Percentiles rank a stretch among this genome's conserved stretches.
phyloP scores from a whole-genome alignment of 2,329 filamentous ascomycete species.

The Neofusicoccum sp. region DNA sequence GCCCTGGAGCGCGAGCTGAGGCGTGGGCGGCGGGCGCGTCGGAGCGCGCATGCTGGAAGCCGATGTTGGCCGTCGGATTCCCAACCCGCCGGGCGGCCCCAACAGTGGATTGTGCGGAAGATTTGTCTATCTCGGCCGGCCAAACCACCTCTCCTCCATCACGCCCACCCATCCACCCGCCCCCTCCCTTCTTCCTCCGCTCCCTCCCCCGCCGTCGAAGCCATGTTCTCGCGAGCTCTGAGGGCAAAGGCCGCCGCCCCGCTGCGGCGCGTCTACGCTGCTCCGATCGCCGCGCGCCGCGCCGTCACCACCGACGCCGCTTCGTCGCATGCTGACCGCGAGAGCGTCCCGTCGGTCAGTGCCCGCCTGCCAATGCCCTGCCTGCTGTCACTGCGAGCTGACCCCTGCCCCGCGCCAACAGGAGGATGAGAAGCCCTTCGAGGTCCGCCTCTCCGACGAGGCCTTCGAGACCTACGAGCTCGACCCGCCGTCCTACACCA shows the following conservation, averaged over 20 bases:
- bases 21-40: conserved; percentile 13
- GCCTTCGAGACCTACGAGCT: conserved; percentile 99
- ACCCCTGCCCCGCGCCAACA: conserved; percentile 38
- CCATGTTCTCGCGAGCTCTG: conserved; percentile 45
- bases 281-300: conserved; percentile 51
- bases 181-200: conserved; percentile 16
- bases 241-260: conserved; percentile 44
- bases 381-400: neutral
- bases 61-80: conserved; percentile 20
- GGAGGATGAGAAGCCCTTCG: conserved; percentile 94
- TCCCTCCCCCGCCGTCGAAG: conserved; percentile 18
- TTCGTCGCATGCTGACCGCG: conserved; percentile 83
- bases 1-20: neutral
- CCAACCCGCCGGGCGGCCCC: conserved; percentile 22
- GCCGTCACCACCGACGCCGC: conserved; percentile 95
- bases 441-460: conserved; percentile 92
- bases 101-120: conserved; percentile 19
- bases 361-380: neutral
- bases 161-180: conserved; percentile 16
- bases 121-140: conserved; percentile 21
- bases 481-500: conserved; percentile 90
- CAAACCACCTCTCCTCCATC: conserved; percentile 20
- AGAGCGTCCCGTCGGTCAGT: conserved; percentile 62
- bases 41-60: conserved; percentile 7
- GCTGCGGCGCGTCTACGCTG: conserved; percentile 39